These are phyloP conservation scores for Alternaria triticina DNA, from an alignment of 2,329 filamentous ascomycete species.

Conservation along the genomic window DNA sequence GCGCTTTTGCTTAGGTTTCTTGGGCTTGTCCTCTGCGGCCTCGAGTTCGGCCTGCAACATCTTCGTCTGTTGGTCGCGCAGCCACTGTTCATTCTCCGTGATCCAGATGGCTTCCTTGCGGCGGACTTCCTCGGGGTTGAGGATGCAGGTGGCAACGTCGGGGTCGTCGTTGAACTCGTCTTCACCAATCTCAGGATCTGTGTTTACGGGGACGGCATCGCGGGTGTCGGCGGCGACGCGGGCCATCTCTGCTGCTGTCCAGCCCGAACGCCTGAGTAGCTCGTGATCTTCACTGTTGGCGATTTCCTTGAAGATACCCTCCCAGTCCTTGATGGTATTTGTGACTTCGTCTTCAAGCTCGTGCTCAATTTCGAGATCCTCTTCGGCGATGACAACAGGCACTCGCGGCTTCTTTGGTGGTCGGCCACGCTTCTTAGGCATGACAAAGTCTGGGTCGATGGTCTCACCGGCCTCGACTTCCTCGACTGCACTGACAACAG, in stretches of 20 bases:
- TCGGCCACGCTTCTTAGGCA: conserved; percentile 48
- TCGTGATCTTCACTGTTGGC: conserved; percentile 38
- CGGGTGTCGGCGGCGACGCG: conserved; percentile 31
- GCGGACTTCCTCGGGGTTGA: conserved; percentile 74
- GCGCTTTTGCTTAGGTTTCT: conserved; percentile 56
- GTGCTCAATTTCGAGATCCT: conserved; percentile 56
- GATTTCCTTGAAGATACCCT: conserved; percentile 38
- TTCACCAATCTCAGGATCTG: conserved; percentile 68
- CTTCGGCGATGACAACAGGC: conserved; percentile 48
- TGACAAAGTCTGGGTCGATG: conserved; percentile 25
- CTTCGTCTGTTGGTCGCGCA: conserved; percentile 85
- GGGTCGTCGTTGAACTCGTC: conserved; percentile 89
- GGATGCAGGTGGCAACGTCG: conserved; percentile 81
- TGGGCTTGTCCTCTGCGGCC: conserved; percentile 58
- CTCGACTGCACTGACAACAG: conserved; percentile 28
- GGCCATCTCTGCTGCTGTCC: conserved; percentile 39
- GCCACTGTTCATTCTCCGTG: conserved; percentile 91
- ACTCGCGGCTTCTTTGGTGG: conserved; percentile 38
- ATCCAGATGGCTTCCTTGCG: conserved; percentile 95
- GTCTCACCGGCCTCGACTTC: conserved; percentile 21
- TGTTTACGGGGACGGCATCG: conserved; percentile 23
- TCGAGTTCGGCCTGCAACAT: conserved; percentile 73
- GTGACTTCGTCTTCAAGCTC: conserved; percentile 56
- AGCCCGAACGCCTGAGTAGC: conserved; percentile 32
- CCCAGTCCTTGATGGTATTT: conserved; percentile 40